Conservation (phyloP, 2,329 filamentous ascomycete species). For the Sporothrix euskadiensis region DNA sequence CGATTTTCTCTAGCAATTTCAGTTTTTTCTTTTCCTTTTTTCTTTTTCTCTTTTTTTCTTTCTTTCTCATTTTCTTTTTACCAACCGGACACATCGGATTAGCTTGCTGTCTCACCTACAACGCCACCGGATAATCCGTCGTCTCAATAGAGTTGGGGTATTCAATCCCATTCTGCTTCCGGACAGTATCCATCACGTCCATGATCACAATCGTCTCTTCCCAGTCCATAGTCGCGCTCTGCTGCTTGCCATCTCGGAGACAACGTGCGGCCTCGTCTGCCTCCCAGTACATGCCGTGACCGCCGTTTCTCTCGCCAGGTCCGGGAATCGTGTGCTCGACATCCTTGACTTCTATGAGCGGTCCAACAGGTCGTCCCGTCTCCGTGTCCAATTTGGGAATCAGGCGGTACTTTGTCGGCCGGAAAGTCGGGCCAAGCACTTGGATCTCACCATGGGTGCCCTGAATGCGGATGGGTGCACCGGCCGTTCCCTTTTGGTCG, state of each 20-base stretch:
- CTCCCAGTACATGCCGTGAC: constrained; percentile 76
- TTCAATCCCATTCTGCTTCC: constrained; percentile 53
- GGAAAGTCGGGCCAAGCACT: constrained; percentile 71
- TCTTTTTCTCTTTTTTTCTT: too few relatives aligned
- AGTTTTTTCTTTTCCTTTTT: too few relatives aligned
- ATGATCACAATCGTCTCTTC: constrained; percentile 81
- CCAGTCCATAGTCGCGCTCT: constrained; percentile 69
- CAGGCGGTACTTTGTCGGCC: constrained; percentile 65
- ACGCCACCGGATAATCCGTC: not conserved
- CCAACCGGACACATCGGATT: not conserved
- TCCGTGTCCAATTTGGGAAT: constrained; percentile 42
- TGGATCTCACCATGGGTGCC: constrained; percentile 81
- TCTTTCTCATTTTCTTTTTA: too few relatives aligned
- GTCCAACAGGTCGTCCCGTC: not conserved
- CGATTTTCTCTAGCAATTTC: too few relatives aligned
- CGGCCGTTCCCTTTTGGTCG: constrained; percentile 32
- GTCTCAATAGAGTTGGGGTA: constrained; percentile 59
- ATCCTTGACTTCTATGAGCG: constrained; percentile 36
- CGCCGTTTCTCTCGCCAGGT: constrained; percentile 38
- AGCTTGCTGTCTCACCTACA: not conserved
- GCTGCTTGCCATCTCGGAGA: constrained; percentile 71
- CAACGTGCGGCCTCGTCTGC: constrained; percentile 46
- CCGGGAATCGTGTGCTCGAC: constrained; percentile 38
- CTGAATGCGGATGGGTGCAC: constrained; percentile 74
- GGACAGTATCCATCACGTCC: constrained; percentile 63